These are phyloP conservation scores for Crithidia bombi DNA, from an alignment of 208 protist genomes.

Conservation along the genomic window DNA sequence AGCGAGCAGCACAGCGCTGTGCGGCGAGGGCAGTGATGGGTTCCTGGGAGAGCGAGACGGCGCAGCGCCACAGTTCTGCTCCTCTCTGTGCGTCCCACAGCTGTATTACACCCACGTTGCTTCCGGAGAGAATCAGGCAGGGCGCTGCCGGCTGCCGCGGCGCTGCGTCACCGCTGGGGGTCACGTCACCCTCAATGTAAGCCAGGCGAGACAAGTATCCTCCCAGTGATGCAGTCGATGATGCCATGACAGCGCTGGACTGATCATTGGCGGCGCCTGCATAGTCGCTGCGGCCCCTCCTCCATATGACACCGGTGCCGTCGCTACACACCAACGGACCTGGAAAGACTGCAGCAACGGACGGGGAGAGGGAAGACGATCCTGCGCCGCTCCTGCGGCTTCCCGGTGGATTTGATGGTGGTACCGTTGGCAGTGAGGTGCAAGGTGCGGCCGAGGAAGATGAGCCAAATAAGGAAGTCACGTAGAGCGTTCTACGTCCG, in stretches of 20 bases:
- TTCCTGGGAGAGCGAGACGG: constrained; percentile 54
- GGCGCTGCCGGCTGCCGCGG: background rate
- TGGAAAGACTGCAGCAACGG: constrained; percentile 55
- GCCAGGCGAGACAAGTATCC: constrained; percentile 38
- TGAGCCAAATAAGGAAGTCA: constrained; percentile 11
- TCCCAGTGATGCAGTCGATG: constrained; percentile 13
- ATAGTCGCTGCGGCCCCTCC: constrained; percentile 1
- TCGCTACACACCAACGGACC: constrained; percentile 27
- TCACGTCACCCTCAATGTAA: background rate
- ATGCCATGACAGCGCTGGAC: background rate
- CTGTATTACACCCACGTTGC: constrained; percentile 81
- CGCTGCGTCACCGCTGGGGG: background rate
- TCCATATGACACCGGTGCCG: constrained; percentile 20
- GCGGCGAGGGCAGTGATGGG: constrained; percentile 55
- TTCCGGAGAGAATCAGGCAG: constrained; percentile 56
- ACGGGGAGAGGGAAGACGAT: background rate
- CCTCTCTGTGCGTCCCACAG: constrained; percentile 73
- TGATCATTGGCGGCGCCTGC: background rate
- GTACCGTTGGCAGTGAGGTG: background rate
- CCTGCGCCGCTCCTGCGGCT: background rate
- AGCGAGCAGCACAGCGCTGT: constrained; percentile 4
- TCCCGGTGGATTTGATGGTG: background rate
- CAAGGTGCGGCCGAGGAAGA: constrained; percentile 22
- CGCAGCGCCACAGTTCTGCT: constrained; percentile 71
- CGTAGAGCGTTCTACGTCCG: constrained; percentile 22